Evolutionary conservation across 2,329 filamentous ascomycete genomes (phyloP).

Genomic region (Boeremia lycopersici): DNA sequence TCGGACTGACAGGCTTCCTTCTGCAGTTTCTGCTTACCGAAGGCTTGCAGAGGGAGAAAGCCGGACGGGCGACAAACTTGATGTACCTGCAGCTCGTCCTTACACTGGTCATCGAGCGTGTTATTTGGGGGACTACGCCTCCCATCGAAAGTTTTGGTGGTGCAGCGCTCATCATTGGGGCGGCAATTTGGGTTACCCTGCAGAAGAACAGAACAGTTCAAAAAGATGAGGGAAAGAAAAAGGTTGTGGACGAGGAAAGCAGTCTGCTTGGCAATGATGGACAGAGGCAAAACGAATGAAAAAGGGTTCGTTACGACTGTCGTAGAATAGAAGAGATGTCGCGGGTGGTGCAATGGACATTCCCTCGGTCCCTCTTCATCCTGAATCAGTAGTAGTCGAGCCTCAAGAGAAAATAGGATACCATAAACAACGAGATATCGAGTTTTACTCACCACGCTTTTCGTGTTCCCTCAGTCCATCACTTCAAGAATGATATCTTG

Average conservation of each 20-base stretch:
- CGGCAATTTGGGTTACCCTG: conserved; percentile 35
- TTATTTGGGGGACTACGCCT: conserved; percentile 56
- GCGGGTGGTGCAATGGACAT: too few species aligned
- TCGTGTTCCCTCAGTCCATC: too few species aligned
- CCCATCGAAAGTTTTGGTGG: conserved; percentile 32
- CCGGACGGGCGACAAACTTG: conserved; percentile 64
- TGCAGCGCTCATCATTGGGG: conserved; percentile 32
- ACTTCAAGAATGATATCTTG: too few species aligned
- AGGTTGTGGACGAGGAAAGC: conserved; percentile 28
- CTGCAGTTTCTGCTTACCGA: conserved; percentile 82
- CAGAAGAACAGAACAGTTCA: conserved; percentile 25
- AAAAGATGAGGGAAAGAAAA: conserved; percentile 2
- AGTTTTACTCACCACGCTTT: too few species aligned
- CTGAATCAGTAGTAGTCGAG: too few species aligned
- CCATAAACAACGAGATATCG: too few species aligned
- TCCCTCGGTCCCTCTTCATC: too few species aligned
- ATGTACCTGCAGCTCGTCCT: conserved; percentile 71
- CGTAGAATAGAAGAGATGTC: too few species aligned
- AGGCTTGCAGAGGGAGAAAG: conserved; percentile 72
- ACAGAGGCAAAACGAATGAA: neutral
- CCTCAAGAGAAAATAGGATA: too few species aligned
- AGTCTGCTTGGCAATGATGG: conserved; percentile 22
- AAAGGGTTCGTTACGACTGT: too few species aligned
- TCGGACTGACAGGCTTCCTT: conserved; percentile 75
- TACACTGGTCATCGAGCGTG: conserved; percentile 65